phyloP scores from a whole-genome alignment of 2,329 filamentous ascomycete species.

The Alternaria infectoria region DNA sequence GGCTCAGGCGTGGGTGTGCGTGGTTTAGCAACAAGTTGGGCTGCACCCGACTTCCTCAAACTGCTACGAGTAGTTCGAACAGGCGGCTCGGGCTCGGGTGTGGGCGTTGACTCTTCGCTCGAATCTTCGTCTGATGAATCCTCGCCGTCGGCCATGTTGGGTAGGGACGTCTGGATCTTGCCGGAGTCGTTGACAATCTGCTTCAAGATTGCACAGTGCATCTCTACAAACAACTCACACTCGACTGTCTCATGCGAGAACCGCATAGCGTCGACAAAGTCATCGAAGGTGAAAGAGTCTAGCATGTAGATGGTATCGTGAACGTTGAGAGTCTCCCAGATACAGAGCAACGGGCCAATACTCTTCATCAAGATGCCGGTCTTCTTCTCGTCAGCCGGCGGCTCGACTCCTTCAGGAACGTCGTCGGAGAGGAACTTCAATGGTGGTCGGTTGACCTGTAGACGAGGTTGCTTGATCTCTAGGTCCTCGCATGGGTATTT shows the following conservation, averaged over 20 bases:
- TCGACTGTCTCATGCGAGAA: conserved; percentile 75
- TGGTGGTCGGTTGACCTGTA: conserved; percentile 71
- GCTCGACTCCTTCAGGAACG: conserved; percentile 50
- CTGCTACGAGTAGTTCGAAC: conserved; percentile 84
- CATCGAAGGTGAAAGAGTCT: conserved; percentile 97
- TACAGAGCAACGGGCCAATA: conserved; percentile 84
- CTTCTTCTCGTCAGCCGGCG: conserved; percentile 44
- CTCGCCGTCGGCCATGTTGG: conserved; percentile 64
- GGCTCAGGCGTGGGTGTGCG: conserved; percentile 48
- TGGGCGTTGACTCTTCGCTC: conserved; percentile 58
- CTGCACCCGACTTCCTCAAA: conserved; percentile 79
- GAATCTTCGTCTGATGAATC: conserved; percentile 57
- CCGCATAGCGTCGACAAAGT: conserved; percentile 87
- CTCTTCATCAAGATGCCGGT: conserved; percentile 78
- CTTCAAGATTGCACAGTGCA: conserved; percentile 91
- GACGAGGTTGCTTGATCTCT: conserved; percentile 72
- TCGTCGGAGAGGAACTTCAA: conserved; percentile 79
- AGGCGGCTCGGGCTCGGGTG: conserved; percentile 71
- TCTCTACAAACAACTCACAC: conserved; percentile 86
- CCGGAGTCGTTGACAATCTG: conserved; percentile 81
- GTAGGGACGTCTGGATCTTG: conserved; percentile 78
- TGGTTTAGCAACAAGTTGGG: conserved; percentile 53
- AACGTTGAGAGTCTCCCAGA: conserved; percentile 98
- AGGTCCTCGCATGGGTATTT: conserved; percentile 98
- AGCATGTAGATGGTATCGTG: conserved; percentile 93